Conservation (phyloP, 352 stramenopile species). For the Globisporangium okanoganense region DNA sequence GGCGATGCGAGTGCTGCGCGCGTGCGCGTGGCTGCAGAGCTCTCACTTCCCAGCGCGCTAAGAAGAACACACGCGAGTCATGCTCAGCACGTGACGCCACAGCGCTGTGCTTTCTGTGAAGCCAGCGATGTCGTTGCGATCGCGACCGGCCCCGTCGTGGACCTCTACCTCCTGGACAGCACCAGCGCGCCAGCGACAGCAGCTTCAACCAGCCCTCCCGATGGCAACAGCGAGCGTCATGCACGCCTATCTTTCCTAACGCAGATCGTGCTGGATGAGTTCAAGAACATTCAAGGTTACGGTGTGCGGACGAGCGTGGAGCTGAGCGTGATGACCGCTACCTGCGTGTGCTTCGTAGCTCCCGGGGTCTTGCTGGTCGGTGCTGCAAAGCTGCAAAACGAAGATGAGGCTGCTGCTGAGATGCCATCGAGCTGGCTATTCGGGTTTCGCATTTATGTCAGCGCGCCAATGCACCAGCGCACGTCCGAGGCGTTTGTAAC, state of each 20-base stretch:
- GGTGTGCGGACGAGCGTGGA: background rate
- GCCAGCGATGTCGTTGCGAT: slow-evolving; percentile 33
- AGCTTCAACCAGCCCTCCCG: background rate
- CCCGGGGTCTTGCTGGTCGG: slow-evolving; percentile 44
- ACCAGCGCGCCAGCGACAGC: slow-evolving; percentile 6
- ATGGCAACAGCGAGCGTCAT: background rate
- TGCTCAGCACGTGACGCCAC: slow-evolving; percentile 7
- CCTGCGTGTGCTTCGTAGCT: slow-evolving; percentile 38
- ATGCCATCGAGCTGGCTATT: slow-evolving; percentile 25
- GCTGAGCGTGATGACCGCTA: slow-evolving; percentile 16
- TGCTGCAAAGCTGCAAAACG: slow-evolving; percentile 6
- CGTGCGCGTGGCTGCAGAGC: background rate
- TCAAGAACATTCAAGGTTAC: slow-evolving; percentile 17
- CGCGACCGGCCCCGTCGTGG: slow-evolving; percentile 42
- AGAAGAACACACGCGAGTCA: background rate
- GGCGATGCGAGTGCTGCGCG: background rate
- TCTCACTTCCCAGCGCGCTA: background rate
- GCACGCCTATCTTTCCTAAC: slow-evolving; percentile 27
- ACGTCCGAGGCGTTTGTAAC: background rate
- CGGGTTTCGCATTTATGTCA: slow-evolving; percentile 46
- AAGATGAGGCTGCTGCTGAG: background rate
- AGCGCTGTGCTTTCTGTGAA: slow-evolving; percentile 36
- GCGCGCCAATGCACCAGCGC: slow-evolving; percentile 10
- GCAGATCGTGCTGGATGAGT: slow-evolving; percentile 37
- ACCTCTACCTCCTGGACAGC: slow-evolving; percentile 29